These are phyloP conservation scores for Euphrasia arctica DNA, from an alignment of 305 asterid genomes.

Conservation along the genomic window DNA sequence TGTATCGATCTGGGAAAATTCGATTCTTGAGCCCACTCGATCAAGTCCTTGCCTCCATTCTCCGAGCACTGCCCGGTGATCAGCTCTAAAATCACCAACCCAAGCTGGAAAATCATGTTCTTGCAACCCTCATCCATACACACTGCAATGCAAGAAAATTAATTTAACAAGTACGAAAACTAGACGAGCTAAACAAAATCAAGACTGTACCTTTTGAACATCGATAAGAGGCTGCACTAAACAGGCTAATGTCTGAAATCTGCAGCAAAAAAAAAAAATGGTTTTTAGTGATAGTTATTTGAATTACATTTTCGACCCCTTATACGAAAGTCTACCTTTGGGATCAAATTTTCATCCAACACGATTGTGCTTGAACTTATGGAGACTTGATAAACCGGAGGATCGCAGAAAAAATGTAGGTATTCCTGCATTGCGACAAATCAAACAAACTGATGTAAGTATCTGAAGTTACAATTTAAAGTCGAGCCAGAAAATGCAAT, in stretches of 20 bases:
- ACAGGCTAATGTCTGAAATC: constrained; percentile 69
- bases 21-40: constrained; percentile 71
- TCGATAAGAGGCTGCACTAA: constrained; percentile 33
- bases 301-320: too few species aligned
- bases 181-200: neutral
- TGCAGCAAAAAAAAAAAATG: constrained; percentile 28
- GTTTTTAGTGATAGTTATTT: neutral
- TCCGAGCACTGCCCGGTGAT: constrained; percentile 85
- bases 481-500: too few species aligned
- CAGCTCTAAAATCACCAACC: constrained; percentile 78
- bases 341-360: constrained; percentile 77
- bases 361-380: constrained; percentile 75
- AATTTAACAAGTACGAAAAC: neutral
- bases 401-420: constrained; percentile 87
- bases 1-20: constrained; percentile 48
- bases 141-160: constrained; percentile 37
- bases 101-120: constrained; percentile 66
- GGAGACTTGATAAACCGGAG: constrained; percentile 62
- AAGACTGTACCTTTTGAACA: constrained; percentile 49
- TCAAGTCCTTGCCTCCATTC: constrained; percentile 55
- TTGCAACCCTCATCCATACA: constrained; percentile 47
- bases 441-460: constrained; percentile 1
- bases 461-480: neutral
- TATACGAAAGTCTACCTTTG: constrained; percentile 48
- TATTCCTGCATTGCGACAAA: constrained; percentile 60